Conservation (phyloP, 768 basidiomycete species). For the Macrocybe gigantea region DNA sequence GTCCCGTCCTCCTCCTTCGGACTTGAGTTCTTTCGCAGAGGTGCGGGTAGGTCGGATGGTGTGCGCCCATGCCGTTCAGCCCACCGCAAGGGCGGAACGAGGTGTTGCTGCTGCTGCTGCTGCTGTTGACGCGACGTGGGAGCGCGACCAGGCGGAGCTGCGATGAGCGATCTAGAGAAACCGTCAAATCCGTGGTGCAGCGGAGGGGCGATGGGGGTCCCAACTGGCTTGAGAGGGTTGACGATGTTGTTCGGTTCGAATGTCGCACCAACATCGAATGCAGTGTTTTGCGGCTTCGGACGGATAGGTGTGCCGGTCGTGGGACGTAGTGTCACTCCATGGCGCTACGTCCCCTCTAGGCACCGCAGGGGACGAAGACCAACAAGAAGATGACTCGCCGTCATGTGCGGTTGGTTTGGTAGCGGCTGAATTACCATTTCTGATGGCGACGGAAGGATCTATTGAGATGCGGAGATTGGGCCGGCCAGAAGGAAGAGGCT, state of each 20-base stretch:
- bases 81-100: neutral
- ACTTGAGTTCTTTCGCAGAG: neutral
- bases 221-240: slow-evolving; percentile 3
- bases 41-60: slow-evolving; percentile 13
- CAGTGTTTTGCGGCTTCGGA: slow-evolving; percentile 24
- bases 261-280: slow-evolving; percentile 24
- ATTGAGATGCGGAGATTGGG: slow-evolving; percentile 39
- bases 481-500: slow-evolving; percentile 7
- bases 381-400: slow-evolving; percentile 18
- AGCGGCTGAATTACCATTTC: slow-evolving; percentile 14
- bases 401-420: slow-evolving; percentile 18
- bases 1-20: slow-evolving; percentile 10
- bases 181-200: slow-evolving; percentile 26
- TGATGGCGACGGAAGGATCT: slow-evolving; percentile 25
- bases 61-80: slow-evolving; percentile 16
- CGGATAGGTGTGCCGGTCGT: slow-evolving; percentile 21
- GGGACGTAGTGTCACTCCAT: slow-evolving; percentile 26
- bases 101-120: slow-evolving; percentile 1
- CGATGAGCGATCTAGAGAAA: slow-evolving; percentile 6
- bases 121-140: neutral
- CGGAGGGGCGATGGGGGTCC: slow-evolving; percentile 18
- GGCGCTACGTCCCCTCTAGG: slow-evolving; percentile 10
- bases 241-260: slow-evolving; percentile 17
- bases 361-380: slow-evolving; percentile 33
- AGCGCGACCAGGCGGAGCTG: neutral